A percentile compares a stretch with the other conserved stretches of the same genome.
Evolutionary conservation across 2,329 filamentous ascomycete genomes (phyloP).

Genomic region (Microsporum audouinii): DNA sequence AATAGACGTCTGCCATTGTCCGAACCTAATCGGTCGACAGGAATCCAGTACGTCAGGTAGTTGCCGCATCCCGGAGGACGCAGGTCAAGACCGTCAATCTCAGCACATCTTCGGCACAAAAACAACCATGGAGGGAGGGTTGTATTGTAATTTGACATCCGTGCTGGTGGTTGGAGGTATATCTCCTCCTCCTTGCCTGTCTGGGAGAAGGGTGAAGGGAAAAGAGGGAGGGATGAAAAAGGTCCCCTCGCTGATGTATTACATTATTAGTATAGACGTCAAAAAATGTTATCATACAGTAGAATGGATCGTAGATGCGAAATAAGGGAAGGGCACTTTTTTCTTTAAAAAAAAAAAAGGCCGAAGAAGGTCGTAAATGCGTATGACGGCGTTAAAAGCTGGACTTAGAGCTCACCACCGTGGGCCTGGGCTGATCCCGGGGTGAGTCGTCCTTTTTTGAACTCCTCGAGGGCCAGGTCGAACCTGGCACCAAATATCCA

Average conservation of each 20-base stretch:
- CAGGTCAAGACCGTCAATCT: conserved; percentile 41
- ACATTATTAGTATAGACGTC: conserved; percentile 8
- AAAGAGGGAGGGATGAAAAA: background rate
- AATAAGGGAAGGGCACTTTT: background rate
- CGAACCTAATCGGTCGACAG: conserved; percentile 22
- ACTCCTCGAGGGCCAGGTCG: conserved; percentile 53
- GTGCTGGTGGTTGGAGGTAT: conserved; percentile 49
- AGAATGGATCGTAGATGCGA: conserved; percentile 1
- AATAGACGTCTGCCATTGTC: conserved; percentile 34
- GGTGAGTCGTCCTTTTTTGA: conserved; percentile 28
- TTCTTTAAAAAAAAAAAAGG: background rate
- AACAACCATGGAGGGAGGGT: conserved; percentile 60
- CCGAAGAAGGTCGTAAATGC: conserved; percentile 1
- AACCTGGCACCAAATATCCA: conserved; percentile 75
- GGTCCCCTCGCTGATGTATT: background rate
- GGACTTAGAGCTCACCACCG: conserved; percentile 1
- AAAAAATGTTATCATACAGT: conserved; percentile 4
- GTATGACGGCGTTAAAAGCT: background rate
- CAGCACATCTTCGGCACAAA: conserved; percentile 99
- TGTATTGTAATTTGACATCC: conserved; percentile 99
- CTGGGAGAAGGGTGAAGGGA: background rate
- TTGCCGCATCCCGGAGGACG: conserved; percentile 13
- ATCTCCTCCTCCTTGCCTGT: no score
- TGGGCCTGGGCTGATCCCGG: background rate
- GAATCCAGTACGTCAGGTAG: conserved; percentile 36